Conservation (phyloP, 805 yeast genomes). For the Maudiozyma serrabonitensis region DNA sequence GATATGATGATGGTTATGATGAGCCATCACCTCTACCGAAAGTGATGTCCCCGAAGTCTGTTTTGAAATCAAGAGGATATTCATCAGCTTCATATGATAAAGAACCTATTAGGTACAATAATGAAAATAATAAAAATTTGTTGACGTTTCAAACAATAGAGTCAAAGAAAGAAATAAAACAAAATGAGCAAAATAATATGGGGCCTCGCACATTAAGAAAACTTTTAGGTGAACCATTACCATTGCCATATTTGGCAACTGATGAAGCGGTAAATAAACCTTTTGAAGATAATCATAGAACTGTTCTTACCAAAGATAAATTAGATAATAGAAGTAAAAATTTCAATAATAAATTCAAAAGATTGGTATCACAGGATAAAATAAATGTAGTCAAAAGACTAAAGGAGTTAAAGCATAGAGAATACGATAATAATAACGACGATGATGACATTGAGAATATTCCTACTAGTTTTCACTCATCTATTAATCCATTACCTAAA, state of each 20-base stretch:
- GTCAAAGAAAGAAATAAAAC: background rate
- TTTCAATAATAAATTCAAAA: conserved; percentile 12
- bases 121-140: background rate
- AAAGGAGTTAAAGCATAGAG: conserved; percentile 5
- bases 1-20: background rate
- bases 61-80: background rate
- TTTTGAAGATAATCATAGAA: background rate
- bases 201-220: conserved; percentile 3
- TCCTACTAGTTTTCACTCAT: no score
- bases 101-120: background rate
- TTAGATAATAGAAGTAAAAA: conserved; percentile 7
- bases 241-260: conserved; percentile 28
- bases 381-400: conserved; percentile 11
- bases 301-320: conserved; percentile 1
- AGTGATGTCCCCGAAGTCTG: background rate
- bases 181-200: background rate
- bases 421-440: no score
- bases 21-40: background rate
- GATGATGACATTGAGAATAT: no score
- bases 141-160: background rate
- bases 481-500: no score
- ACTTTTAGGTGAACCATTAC: conserved; percentile 32
- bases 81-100: background rate
- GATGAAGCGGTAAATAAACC: background rate
- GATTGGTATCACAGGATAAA: conserved; percentile 10